These are phyloP conservation scores for Microbotryum silenes-acaulis DNA, from an alignment of 1,284 basidiomycete species.

Conservation along the genomic window DNA sequence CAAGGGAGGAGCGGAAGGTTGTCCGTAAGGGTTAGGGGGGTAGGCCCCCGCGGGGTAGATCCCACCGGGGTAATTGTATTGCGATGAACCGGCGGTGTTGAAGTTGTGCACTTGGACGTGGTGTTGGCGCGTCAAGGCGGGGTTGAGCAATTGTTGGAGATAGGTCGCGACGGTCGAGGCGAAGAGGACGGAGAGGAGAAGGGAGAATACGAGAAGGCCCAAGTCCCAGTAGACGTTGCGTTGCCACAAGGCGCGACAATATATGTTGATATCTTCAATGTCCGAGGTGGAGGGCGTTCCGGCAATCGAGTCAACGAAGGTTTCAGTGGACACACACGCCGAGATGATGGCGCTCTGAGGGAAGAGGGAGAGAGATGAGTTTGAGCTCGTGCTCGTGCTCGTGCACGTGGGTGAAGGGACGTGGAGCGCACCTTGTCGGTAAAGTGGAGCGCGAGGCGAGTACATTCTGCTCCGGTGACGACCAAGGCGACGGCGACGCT, in stretches of 20 bases:
- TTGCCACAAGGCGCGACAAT: conserved; percentile 17
- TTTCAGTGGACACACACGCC: no score
- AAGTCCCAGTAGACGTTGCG: conserved; percentile 22
- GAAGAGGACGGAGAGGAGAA: conserved; percentile 24
- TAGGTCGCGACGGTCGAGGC: conserved; percentile 23
- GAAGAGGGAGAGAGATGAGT: no score
- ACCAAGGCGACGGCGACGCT: conserved; percentile 8
- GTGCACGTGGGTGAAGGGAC: no score
- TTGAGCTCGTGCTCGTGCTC: no score
- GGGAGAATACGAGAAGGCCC: conserved; percentile 19
- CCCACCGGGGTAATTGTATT: not conserved
- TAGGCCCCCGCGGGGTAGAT: not conserved
- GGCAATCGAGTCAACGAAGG: not conserved
- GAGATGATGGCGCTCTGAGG: not conserved
- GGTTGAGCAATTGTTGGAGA: conserved; percentile 25
- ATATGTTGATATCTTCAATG: not conserved
- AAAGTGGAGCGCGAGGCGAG: conserved; percentile 18
- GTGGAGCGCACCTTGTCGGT: conserved; percentile 7
- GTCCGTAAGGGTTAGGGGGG: not conserved
- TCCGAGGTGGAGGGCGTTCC: not conserved
- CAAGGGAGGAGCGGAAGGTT: not conserved
- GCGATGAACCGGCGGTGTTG: not conserved
- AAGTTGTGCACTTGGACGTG: not conserved
- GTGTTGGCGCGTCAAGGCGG: not conserved
- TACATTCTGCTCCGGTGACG: conserved; percentile 17